A percentile compares a stretch with the other conserved stretches of the same genome.
These are phyloP conservation scores for Pilatotrama ljubarskyi DNA, from an alignment of 768 basidiomycete species.

Conservation along the genomic window DNA sequence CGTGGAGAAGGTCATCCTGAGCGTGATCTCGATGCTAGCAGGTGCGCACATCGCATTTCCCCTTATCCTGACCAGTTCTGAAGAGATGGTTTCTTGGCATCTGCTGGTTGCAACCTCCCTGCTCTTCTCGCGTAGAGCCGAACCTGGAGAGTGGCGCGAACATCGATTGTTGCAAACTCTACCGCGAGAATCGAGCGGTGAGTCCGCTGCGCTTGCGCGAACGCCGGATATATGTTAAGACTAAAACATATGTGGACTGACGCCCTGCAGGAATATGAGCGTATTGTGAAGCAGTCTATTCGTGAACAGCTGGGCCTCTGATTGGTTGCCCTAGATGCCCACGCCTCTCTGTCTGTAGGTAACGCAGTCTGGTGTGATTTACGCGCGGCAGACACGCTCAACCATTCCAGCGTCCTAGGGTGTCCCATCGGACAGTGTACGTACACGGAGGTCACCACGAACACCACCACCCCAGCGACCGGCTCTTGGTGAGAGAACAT, in stretches of 20 bases:
- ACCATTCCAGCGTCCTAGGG: neutral
- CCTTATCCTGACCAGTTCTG: neutral
- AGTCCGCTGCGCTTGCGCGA: slow-evolving; percentile 18
- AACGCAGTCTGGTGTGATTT: neutral
- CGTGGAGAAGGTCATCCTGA: slow-evolving; percentile 94
- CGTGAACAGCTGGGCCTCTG: slow-evolving; percentile 82
- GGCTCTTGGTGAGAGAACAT: neutral
- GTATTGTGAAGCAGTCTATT: slow-evolving; percentile 79
- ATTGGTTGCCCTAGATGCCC: slow-evolving; percentile 4
- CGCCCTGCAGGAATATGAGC: slow-evolving; percentile 73
- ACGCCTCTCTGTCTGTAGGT: neutral
- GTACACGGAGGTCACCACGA: slow-evolving; percentile 9
- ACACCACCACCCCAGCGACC: neutral
- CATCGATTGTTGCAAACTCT: slow-evolving; percentile 96
- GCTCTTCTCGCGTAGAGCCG: slow-evolving; percentile 58
- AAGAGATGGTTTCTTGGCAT: neutral
- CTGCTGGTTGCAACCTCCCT: neutral
- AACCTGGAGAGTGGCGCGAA: slow-evolving; percentile 98
- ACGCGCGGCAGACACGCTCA: neutral
- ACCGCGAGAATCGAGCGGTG: slow-evolving; percentile 78
- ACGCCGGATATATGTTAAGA: neutral
- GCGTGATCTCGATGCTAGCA: slow-evolving; percentile 96
- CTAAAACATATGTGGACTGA: neutral
- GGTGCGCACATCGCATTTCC: slow-evolving; percentile 47
- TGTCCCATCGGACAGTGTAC: neutral